Evolutionary conservation across 2,329 filamentous ascomycete species (phyloP).

Genomic region (Ampelomyces quisqualis): DNA sequence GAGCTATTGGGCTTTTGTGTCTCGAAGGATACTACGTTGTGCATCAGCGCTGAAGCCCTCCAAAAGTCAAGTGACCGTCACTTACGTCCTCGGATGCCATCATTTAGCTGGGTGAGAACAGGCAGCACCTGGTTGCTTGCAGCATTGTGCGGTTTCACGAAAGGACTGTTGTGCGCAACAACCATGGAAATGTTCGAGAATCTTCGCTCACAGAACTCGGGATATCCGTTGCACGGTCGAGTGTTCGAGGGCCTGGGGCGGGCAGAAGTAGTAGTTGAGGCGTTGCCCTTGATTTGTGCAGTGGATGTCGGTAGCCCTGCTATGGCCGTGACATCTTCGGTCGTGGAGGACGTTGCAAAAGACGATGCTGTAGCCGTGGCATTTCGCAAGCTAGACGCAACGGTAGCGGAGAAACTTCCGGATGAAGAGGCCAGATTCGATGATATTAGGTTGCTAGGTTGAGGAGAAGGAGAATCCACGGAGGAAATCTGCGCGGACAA

Average conservation of each 20-base stretch:
- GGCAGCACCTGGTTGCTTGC: constrained; percentile 36
- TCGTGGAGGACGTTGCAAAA: constrained; percentile 6
- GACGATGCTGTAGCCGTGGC: constrained; percentile 13
- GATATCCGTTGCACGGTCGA: constrained; percentile 38
- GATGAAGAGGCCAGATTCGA: constrained; percentile 1
- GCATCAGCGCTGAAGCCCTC: background rate
- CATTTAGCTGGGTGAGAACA: constrained; percentile 35
- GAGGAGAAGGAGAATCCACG: constrained; percentile 5
- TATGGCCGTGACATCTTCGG: constrained; percentile 20
- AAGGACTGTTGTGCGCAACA: constrained; percentile 42
- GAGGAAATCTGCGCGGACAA: constrained; percentile 17
- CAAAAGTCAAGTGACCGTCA: background rate
- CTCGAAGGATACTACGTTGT: constrained; percentile 59
- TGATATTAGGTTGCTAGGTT: constrained; percentile 12
- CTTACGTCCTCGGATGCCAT: constrained; percentile 42
- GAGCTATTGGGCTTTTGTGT: constrained; percentile 58
- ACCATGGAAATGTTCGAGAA: constrained; percentile 41
- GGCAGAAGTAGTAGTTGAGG: constrained; percentile 11
- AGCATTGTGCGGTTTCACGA: constrained; percentile 31
- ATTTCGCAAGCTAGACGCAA: constrained; percentile 12
- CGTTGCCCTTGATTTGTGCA: constrained; percentile 10
- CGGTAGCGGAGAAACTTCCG: constrained; percentile 1
- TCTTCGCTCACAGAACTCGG: constrained; percentile 38
- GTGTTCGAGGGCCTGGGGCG: constrained; percentile 25
- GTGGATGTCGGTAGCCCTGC: constrained; percentile 13